Percentiles rank a stretch among this genome's conserved stretches.
These are phyloP conservation scores for Collybia mongolica DNA, from an alignment of 768 basidiomycete genomes.

Conservation along the genomic window DNA sequence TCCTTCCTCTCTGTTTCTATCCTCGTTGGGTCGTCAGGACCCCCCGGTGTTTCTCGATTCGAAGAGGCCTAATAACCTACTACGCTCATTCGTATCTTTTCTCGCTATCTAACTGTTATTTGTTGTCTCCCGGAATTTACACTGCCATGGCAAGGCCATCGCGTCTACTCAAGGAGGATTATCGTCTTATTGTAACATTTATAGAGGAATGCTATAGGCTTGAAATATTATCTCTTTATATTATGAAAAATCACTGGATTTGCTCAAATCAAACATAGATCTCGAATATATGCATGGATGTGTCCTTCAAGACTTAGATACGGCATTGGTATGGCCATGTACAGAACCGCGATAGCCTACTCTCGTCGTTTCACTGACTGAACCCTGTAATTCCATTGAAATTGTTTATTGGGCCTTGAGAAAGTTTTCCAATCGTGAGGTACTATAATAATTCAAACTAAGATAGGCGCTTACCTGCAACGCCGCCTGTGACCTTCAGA, in stretches of 20 bases:
- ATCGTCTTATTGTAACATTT: constrained; percentile 37
- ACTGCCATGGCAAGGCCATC: constrained; percentile 31
- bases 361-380: constrained; percentile 7
- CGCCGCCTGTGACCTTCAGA: constrained; percentile 44
- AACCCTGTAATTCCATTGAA: constrained; percentile 30
- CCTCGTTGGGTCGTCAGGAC: constrained; percentile 10
- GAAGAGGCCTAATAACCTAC: constrained; percentile 1
- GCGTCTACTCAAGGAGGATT: constrained; percentile 32
- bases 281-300: too few relatives aligned
- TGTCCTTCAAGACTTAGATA: too few relatives aligned
- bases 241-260: too few relatives aligned
- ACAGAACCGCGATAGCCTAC: too few relatives aligned
- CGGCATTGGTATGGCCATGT: too few relatives aligned
- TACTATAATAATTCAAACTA: not conserved
- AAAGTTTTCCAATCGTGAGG: not conserved
- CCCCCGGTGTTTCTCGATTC: not conserved
- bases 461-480: constrained; percentile 22
- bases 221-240: constrained; percentile 19
- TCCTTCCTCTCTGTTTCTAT: constrained; percentile 9
- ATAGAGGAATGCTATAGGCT: constrained; percentile 39
- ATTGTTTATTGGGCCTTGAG: constrained; percentile 37
- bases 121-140: constrained; percentile 24
- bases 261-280: too few relatives aligned
- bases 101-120: constrained; percentile 32
- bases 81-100: constrained; percentile 16